Conservation (phyloP, 2,329 filamentous ascomycete genomes). For the Lachnellula hyalina region DNA sequence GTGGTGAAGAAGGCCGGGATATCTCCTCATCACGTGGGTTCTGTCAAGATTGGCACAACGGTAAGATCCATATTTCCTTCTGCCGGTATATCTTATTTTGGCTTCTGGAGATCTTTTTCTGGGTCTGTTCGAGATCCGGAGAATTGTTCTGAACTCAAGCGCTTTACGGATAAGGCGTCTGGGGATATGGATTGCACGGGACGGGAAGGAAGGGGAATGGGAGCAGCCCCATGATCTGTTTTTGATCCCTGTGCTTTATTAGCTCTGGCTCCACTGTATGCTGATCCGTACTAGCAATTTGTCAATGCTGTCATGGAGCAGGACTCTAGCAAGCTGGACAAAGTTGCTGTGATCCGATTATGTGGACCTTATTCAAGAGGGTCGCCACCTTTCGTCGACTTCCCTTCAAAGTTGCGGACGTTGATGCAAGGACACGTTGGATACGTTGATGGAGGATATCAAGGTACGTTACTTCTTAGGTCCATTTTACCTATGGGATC, state of each 20-base stretch:
- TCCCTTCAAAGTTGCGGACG: slow-evolving; percentile 38
- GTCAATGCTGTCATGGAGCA: slow-evolving; percentile 47
- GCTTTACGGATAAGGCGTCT: not conserved
- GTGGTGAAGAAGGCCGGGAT: slow-evolving; percentile 37
- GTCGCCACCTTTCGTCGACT: slow-evolving; percentile 45
- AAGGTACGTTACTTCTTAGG: slow-evolving; percentile 18
- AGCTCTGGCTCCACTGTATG: not conserved
- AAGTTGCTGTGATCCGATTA: slow-evolving; percentile 48
- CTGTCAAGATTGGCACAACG: slow-evolving; percentile 42
- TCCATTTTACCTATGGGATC: not conserved
- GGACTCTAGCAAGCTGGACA: slow-evolving; percentile 43
- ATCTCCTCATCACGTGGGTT: slow-evolving; percentile 36
- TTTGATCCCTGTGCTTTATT: not conserved
- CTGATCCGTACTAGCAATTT: slow-evolving; percentile 34
- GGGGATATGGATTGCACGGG: not conserved
- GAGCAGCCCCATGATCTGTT: not conserved
- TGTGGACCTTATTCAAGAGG: slow-evolving; percentile 43
- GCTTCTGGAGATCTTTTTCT: too few relatives aligned
- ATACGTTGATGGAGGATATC: slow-evolving; percentile 41
- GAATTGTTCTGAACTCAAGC: not conserved
- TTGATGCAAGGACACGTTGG: slow-evolving; percentile 43
- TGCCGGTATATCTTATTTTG: not conserved
- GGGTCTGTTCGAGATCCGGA: not conserved
- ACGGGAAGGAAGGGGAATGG: not conserved
- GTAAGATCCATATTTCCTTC: slow-evolving; percentile 13